These are phyloP conservation scores for Zarea fungicola DNA, from an alignment of 2,329 filamentous ascomycete species.

Conservation along the genomic window DNA sequence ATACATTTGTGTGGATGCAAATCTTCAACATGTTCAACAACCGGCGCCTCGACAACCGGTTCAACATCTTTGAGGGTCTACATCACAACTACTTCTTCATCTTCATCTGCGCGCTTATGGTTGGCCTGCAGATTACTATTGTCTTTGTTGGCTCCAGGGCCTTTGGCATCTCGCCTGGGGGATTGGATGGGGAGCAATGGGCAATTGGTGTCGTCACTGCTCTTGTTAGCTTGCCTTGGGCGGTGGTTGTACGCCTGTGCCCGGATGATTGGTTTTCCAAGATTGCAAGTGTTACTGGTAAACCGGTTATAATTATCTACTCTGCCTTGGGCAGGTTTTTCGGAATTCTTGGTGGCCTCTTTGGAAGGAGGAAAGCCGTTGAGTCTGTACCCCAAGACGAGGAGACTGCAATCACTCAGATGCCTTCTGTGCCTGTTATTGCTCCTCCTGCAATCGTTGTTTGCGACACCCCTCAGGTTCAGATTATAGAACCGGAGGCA, in stretches of 20 bases:
- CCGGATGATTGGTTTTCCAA: conserved; percentile 52
- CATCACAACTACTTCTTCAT: conserved; percentile 77
- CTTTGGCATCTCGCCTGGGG: conserved; percentile 55
- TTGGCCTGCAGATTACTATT: conserved; percentile 79
- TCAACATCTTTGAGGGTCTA: conserved; percentile 85
- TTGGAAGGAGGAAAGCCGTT: conserved; percentile 1
- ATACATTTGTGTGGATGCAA: conserved; percentile 68
- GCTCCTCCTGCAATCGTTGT: conserved; percentile 10
- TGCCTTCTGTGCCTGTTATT: not conserved
- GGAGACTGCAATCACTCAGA: not conserved
- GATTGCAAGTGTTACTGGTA: conserved; percentile 6
- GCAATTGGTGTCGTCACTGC: conserved; percentile 76
- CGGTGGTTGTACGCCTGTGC: conserved; percentile 65
- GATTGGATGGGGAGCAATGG: conserved; percentile 68
- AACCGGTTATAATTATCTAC: conserved; percentile 9
- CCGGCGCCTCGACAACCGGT: conserved; percentile 76
- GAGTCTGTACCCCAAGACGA: not conserved
- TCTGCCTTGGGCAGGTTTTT: not conserved
- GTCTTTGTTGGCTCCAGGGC: conserved; percentile 74
- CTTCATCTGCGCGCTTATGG: conserved; percentile 72
- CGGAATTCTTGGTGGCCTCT: not conserved
- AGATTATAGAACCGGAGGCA: not conserved
- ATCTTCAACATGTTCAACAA: conserved; percentile 81
- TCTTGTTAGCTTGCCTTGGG: conserved; percentile 69
- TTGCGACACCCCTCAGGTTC: conserved; percentile 5